Conservation (phyloP, 2,329 filamentous ascomycete species). For the Neopestalotiopsis rosae region DNA sequence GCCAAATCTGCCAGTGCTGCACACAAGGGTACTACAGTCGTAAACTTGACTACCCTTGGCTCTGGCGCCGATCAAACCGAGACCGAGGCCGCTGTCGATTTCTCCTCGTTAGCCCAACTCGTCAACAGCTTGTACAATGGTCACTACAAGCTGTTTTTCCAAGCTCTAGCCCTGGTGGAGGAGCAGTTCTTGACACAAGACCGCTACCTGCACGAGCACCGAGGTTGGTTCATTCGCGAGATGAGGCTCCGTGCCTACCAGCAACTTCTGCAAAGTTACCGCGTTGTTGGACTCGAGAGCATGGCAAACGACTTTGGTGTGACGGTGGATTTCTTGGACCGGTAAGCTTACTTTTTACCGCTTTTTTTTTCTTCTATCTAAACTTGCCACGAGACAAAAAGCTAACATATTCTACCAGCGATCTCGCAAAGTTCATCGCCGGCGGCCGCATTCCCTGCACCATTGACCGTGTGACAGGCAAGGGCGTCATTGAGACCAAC, state of each 20-base stretch:
- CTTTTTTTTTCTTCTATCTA: neutral
- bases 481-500: slow-evolving; percentile 97
- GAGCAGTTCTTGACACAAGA: slow-evolving; percentile 93
- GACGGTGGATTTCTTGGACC: slow-evolving; percentile 93
- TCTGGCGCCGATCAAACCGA: slow-evolving; percentile 73
- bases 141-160: slow-evolving; percentile 93
- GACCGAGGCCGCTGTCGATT: slow-evolving; percentile 83
- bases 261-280: slow-evolving; percentile 95
- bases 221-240: slow-evolving; percentile 96
- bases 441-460: slow-evolving; percentile 94
- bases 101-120: slow-evolving; percentile 83
- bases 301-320: slow-evolving; percentile 99
- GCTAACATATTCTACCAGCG: slow-evolving; percentile 55
- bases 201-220: slow-evolving; percentile 94
- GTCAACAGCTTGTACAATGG: slow-evolving; percentile 93
- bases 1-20: slow-evolving; percentile 51
- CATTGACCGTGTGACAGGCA: slow-evolving; percentile 94
- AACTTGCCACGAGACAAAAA: neutral
- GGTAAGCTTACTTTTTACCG: slow-evolving; percentile 58
- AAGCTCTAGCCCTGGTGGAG: slow-evolving; percentile 86
- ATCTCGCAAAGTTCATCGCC: slow-evolving; percentile 96
- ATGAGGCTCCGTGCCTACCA: slow-evolving; percentile 97
- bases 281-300: slow-evolving; percentile 93
- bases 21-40: slow-evolving; percentile 63
- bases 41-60: slow-evolving; percentile 88